Base-by-base conservation (phyloP, 1,139 yeast species). In the Taphrina sp. region DNA sequence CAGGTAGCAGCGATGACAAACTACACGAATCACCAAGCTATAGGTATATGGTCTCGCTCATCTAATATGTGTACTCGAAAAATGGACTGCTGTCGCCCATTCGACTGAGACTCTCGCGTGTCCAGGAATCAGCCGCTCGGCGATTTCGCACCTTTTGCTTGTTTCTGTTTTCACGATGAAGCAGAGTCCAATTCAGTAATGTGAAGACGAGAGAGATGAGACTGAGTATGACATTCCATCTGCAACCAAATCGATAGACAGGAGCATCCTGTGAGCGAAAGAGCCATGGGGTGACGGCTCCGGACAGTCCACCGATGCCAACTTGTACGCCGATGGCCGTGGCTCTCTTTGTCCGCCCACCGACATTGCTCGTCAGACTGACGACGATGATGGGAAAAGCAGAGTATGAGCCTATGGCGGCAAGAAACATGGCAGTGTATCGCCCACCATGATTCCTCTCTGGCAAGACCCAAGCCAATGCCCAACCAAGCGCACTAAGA, bases 251-350 rank as follows among this genome's bases (percentile, higher is more conserved):
- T 39, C 64, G 70, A 64, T 76, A 79, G 42, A 72, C 73, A n/a
- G 83, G 83, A 20, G 81, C 75, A 64, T 78, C 82, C 60, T 73
- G 72, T 20, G 74, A 63, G 61, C 78, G 70, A 28, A 39, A 39
- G 31, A 39, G 45, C 45, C 45, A 39, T 12, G 45, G 45, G 14
- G 45, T 24, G 12, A 39, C 14, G 17, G 29, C 45, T 17, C 45
- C 45, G 3, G 45, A 24, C 23, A 39, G 45, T 20, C 45, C 45
- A 39, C 45, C 45, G 4, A 39, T 14, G 10, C 45, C 45, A 20
- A 39, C 45, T 12, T 39, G 45, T n/a, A n/a, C n/a, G n/a, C n/a
- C n/a, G n/a, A n/a, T 37, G 3, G 41, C 41, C 3, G 23, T 28
- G n/a, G 41, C 41, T 7, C 41, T 24, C 41, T 37, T 37, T 14